Conservation (phyloP, 805 yeast genomes). For the Metschnikowia bowlesiae region DNA sequence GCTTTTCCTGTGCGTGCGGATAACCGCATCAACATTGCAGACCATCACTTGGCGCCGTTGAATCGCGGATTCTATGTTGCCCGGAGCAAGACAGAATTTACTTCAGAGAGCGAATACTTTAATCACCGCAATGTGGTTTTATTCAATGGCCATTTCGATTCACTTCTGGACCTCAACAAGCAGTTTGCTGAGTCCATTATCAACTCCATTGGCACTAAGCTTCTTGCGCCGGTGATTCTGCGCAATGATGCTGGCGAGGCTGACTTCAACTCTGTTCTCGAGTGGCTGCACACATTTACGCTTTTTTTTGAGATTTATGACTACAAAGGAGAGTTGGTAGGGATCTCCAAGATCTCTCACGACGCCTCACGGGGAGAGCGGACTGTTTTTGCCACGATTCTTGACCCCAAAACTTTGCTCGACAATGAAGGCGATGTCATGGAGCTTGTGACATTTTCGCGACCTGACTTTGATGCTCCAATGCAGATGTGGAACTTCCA, state of each 20-base stretch:
- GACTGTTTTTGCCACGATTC: conserved; percentile 17
- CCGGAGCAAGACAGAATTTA: conserved; percentile 10
- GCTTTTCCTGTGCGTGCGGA: conserved; percentile 25
- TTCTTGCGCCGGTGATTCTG: conserved; percentile 24
- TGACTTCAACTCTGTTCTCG: background rate
- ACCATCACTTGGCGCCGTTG: conserved; percentile 22
- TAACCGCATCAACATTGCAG: conserved; percentile 24
- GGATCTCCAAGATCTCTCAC: conserved; percentile 22
- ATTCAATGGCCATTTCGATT: conserved; percentile 17
- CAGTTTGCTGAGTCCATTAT: conserved; percentile 21
- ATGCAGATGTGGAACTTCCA: conserved; percentile 27
- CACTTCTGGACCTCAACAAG: conserved; percentile 14
- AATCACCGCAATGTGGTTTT: conserved; percentile 22
- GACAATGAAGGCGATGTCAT: conserved; percentile 29
- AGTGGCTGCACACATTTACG: conserved; percentile 20
- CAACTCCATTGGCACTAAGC: conserved; percentile 20
- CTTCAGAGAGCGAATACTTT: conserved; percentile 18
- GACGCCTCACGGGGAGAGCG: conserved; percentile 18
- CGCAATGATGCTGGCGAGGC: background rate
- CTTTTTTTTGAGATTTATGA: conserved; percentile 38
- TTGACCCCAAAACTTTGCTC: conserved; percentile 29
- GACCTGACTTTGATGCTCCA: conserved; percentile 22
- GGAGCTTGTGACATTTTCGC: conserved; percentile 13
- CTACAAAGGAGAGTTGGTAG: conserved; percentile 27
- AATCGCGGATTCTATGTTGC: conserved; percentile 31